phyloP scores from a whole-genome alignment of 2,329 filamentous ascomycete species.

The Botryotinia calthae region DNA sequence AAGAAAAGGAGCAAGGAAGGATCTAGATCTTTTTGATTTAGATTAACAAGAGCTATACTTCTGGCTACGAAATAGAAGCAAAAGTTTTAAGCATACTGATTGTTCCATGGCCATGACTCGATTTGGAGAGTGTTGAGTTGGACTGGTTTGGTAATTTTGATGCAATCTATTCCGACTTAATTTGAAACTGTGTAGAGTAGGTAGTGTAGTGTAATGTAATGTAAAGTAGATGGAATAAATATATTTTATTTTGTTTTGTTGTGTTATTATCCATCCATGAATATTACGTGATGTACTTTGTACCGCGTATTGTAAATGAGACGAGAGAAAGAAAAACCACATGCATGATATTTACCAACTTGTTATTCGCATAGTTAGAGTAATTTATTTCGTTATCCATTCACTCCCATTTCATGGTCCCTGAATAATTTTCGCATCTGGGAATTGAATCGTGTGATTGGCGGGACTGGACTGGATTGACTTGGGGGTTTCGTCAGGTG shows the following conservation, averaged over 20 bases:
- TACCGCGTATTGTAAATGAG: not conserved
- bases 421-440: not conserved
- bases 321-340: not conserved
- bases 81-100: not conserved
- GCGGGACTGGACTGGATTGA: too few relatives aligned
- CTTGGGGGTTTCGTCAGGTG: too few relatives aligned
- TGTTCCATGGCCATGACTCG: not conserved
- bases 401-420: too few relatives aligned
- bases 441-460: not conserved
- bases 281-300: not conserved
- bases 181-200: not conserved
- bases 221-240: not conserved
- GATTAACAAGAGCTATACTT: conserved; percentile 2
- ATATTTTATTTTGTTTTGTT: not conserved
- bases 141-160: not conserved
- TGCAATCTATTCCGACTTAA: not conserved
- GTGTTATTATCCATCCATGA: not conserved
- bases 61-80: conserved; percentile 12
- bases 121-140: not conserved
- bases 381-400: too few relatives aligned
- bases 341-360: not conserved
- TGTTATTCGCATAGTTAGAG: not conserved
- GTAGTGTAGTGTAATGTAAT: not conserved
- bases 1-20: too few relatives aligned
- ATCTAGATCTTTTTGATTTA: not conserved